Evolutionary conservation across 495 filamentous ascomycete genomes (phyloP), one percentile per base, ranked within the genome.

Genomic region (Neurospora sp.): DNA sequence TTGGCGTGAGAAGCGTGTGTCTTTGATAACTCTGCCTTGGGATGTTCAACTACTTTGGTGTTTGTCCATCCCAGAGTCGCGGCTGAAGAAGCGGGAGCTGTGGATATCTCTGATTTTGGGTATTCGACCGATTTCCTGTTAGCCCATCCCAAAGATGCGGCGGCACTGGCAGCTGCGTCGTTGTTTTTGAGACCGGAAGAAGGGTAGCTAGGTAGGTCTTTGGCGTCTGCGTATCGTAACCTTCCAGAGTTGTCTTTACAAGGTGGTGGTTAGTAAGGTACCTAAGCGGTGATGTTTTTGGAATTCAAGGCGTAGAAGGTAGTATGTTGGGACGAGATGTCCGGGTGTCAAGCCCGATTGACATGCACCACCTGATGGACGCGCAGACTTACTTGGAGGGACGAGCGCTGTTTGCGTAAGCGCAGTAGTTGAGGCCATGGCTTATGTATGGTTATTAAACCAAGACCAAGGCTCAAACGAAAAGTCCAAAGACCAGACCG

Each of bases 51-150:
- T 2, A 87, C 78, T 75, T 87, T 90, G 70, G 87, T 86, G 75
- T 90, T 90, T 40, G 88, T 85, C 85, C 93, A 91, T 37, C 92
- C 92, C 22, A 96, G 84, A 69, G 84, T 87, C 14, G 91, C 91
- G 61, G 93, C 93, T 72, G 89, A 89, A 65, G 92, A 91, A 38
- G 89, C 87, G 35, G 88, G 78, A 20, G 87, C 87, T 42, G 84
- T 82, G 1, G 80, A 78, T n/a, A 71, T 78, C 41, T 75, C 72
- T 42, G 89, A 89, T 74, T 84, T 90, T 88, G 88, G 91, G 77
- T 81, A 76, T 78, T 89, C 87, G 38, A 87, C 81, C 0, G 88
- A 79, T 75, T 87, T 91, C 70, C 87, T 86, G 75, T 90, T 90
- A 37, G 89, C 84, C 85, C 93, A 91, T 37, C 92, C 92, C 20